phyloP scores from a whole-genome alignment of 805 yeast genomes.

The Cephaloascus fragrans region DNA sequence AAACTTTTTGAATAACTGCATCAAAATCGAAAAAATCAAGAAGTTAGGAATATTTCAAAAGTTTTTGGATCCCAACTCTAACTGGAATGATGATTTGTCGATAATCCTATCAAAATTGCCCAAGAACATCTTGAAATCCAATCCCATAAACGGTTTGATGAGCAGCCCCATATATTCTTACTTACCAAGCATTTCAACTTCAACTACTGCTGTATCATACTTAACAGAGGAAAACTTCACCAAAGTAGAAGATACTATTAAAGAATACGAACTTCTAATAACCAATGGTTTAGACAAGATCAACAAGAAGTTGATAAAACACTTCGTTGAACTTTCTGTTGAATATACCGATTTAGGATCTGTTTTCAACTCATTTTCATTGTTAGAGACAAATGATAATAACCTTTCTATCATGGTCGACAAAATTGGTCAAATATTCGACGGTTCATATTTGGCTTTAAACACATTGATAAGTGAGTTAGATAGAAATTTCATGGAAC shows the following conservation, averaged over 20 bases:
- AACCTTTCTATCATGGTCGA: slow-evolving; percentile 25
- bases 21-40: slow-evolving; percentile 43
- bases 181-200: neutral
- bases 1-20: slow-evolving; percentile 71
- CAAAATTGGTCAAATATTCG: slow-evolving; percentile 30
- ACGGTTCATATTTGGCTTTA: slow-evolving; percentile 36
- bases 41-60: slow-evolving; percentile 56
- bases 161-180: slow-evolving; percentile 6
- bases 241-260: slow-evolving; percentile 30
- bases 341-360: slow-evolving; percentile 72
- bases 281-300: slow-evolving; percentile 43
- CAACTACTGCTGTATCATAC: neutral
- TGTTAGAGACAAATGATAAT: slow-evolving; percentile 17
- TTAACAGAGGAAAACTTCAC: slow-evolving; percentile 24
- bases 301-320: slow-evolving; percentile 43
- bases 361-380: slow-evolving; percentile 28
- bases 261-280: slow-evolving; percentile 35
- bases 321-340: slow-evolving; percentile 47
- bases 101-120: slow-evolving; percentile 28
- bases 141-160: slow-evolving; percentile 32
- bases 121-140: slow-evolving; percentile 27
- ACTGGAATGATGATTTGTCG: slow-evolving; percentile 63
- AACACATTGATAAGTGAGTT: slow-evolving; percentile 41
- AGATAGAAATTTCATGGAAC: slow-evolving; percentile 55
- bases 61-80: slow-evolving; percentile 77